Base-by-base conservation (phyloP, 306 rosid genomes). In the Mimosa bimucronata region DNA sequence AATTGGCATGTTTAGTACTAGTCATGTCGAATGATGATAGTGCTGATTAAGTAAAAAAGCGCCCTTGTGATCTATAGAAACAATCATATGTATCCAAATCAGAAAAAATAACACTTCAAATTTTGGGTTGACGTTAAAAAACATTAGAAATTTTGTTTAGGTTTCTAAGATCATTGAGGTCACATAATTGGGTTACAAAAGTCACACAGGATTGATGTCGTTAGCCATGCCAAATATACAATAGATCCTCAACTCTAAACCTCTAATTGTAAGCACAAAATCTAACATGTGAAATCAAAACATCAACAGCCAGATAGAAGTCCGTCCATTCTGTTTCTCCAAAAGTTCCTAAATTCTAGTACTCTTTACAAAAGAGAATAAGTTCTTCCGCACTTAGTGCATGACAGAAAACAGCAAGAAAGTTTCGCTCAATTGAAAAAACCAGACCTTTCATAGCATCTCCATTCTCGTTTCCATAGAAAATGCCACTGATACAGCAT, bases 371-470 rank as follows among this genome's bases (percentile, higher is more conserved):
- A 38, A 40, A 25, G 60, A 76, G 23, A 58, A 65, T 19, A 66
- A 34, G 28, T 82, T 61, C 31, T 57, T 23, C 74, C 37, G 76
- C 83, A 81, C 64, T 65, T 50, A 52, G 38, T 66, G 57, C 79
- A 34, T 61, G 64, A 44, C 61, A 79, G 26, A 80, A 77, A 61
- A 78, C 45, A 77, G 83, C 25, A 80, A 83, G 82, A 71, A 71
- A 69, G 28, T 73, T 61, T 81, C 74, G 45, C 74, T 69, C 77
- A 66, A 66, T 8, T 41, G 55, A 41, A 69, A 53, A 81, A 88
- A 86, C 58, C 92, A 87, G 78, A 95, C 99, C 99, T 93, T 88
- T 95, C 85, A 93, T 66, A 55, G 99, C 98, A 91, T 95, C 91
- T 21, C 99, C 98, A 78, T 73, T 92, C 73, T 93, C 98, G 75